Percentiles rank a stretch among this genome's conserved stretches.
Conservation (phyloP, 2,329 filamentous ascomycete species). For the Cladosporium sp. region DNA sequence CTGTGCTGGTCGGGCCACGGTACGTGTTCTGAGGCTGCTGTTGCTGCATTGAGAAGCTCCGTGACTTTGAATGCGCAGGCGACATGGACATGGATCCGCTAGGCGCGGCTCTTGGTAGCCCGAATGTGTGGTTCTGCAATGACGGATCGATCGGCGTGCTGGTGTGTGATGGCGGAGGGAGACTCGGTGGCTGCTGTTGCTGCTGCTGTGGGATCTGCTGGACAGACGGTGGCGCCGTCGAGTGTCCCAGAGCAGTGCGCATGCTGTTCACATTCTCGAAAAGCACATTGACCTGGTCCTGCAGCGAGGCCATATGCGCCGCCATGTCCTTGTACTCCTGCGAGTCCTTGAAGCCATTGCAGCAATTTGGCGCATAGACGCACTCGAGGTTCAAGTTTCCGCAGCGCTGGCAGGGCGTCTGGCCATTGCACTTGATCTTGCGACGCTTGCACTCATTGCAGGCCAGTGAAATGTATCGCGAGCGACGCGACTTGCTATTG, state of each 20-base stretch:
- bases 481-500: slow-evolving; percentile 53
- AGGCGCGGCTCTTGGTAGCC: slow-evolving; percentile 19
- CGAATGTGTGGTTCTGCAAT: slow-evolving; percentile 22
- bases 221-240: slow-evolving; percentile 14
- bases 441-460: slow-evolving; percentile 64
- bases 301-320: slow-evolving; percentile 66
- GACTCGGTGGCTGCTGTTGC: neutral
- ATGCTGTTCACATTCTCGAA: slow-evolving; percentile 68
- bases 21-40: slow-evolving; percentile 55
- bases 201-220: slow-evolving; percentile 15
- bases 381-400: slow-evolving; percentile 61
- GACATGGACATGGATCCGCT: slow-evolving; percentile 26
- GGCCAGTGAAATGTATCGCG: slow-evolving; percentile 64
- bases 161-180: slow-evolving; percentile 13
- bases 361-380: slow-evolving; percentile 64
- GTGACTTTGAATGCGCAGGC: slow-evolving; percentile 29
- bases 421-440: slow-evolving; percentile 66
- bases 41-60: slow-evolving; percentile 34
- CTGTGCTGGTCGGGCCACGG: slow-evolving; percentile 78
- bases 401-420: slow-evolving; percentile 61
- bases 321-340: slow-evolving; percentile 86
- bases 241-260: slow-evolving; percentile 46
- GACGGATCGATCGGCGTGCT: slow-evolving; percentile 33
- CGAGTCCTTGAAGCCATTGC: slow-evolving; percentile 84
- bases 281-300: slow-evolving; percentile 78